Evolutionary conservation across 2,329 filamentous ascomycete genomes (phyloP), one percentile per base, ranked within the genome.

Genomic region (Chrysoporthe deuterocubensis): DNA sequence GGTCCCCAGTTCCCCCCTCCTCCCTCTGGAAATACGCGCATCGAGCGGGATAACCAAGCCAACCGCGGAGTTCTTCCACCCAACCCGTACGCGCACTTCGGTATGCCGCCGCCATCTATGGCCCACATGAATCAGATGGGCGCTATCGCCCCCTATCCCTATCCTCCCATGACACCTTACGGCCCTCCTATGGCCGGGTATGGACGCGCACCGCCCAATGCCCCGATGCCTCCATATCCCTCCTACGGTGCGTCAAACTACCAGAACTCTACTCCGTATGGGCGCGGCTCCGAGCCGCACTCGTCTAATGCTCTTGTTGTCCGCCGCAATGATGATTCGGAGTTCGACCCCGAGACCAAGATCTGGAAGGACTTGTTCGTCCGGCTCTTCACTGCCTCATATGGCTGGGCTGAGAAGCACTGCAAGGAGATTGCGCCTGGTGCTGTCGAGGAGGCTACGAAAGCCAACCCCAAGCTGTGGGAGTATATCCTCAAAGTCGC

Each of bases 401-500:
- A 62, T 40, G 75, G 73, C 21, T 80, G 77, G 76, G 74, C 71
- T 21, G 67, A 69, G 5, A 67, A 61, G 3, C 76, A 75, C 62
- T 68, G 71, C 32, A 66, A 71, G 64, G 16, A 66, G 8, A 73
- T 73, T 21, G 71, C 72, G 54, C 62, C 50, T 59, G 58, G 65
- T 5, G 59, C 63, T 8, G 71, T 67, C 34, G 75, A 64, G 44
- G 64, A 67, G 1, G 62, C 73, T 8, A 70, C 68, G 4, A 71
- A 74, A 14, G 64, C 69, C 18, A 69, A 75, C 26, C 52, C 65
- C 0, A 43, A 62, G 7, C 71, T 82, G 0, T 82, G 79, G 80
- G 70, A 73, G 2, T 81, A 77, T 67, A 79, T 81, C 71, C 74
- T 77, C 68, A 72, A 72, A 6, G 73, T 78, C 3, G 62, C 68